phyloP scores from a whole-genome alignment of 176 grass and related monocot genomes.

The Raddia distichophylla region DNA sequence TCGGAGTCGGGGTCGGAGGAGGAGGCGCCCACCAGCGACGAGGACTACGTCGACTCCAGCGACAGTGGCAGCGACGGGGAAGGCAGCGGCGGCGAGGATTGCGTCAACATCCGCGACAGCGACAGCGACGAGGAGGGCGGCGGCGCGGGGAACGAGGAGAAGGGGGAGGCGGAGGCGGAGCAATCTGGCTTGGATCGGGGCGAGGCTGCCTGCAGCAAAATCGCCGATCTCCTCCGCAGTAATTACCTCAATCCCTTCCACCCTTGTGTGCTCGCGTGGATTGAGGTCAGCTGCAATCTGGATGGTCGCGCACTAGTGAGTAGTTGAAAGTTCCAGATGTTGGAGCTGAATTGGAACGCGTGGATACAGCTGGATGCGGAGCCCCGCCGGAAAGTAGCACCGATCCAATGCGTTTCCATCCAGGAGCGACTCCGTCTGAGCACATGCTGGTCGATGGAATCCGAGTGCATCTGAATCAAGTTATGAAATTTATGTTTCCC shows the following conservation, averaged over 20 bases:
- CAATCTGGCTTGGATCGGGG: constrained; percentile 33
- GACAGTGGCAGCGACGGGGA: constrained; percentile 16
- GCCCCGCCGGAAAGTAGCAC: neutral
- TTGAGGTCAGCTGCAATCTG: neutral
- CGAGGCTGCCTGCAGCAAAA: constrained; percentile 50
- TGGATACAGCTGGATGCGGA: neutral
- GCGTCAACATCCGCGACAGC: constrained; percentile 45
- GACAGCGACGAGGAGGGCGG: constrained; percentile 22
- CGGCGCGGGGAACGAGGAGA: constrained; percentile 27
- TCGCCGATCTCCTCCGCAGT: constrained; percentile 57
- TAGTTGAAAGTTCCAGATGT: neutral
- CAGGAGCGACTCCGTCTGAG: neutral
- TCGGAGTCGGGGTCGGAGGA: constrained; percentile 35
- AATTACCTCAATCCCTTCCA: neutral
- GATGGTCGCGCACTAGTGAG: neutral
- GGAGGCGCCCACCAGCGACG: constrained; percentile 6
- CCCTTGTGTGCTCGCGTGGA: neutral
- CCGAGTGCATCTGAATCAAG: neutral
- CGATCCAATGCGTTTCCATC: neutral
- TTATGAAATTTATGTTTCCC: neutral
- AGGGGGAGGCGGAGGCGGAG: constrained; percentile 21
- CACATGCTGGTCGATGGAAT: constrained; percentile 8
- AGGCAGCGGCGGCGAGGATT: constrained; percentile 45
- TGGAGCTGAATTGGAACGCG: neutral
- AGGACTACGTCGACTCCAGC: constrained; percentile 40